Conservation (phyloP, 768 basidiomycete genomes). For the Russula olivacea region DNA sequence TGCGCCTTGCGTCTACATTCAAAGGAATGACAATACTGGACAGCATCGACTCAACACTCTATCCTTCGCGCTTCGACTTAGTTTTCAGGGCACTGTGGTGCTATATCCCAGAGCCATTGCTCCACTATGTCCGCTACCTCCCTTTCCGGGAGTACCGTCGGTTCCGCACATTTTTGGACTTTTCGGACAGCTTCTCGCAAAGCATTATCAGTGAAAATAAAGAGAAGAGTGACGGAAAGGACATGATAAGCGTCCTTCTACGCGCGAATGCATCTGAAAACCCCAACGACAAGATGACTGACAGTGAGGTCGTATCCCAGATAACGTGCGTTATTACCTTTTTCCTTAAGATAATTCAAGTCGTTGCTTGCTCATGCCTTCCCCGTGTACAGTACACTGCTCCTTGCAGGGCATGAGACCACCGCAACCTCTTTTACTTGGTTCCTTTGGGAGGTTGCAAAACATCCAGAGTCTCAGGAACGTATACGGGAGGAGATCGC, state of each 20-base stretch:
- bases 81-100: conserved; percentile 20
- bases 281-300: conserved; percentile 1
- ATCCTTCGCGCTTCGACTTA: conserved; percentile 17
- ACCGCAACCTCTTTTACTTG: conserved; percentile 17
- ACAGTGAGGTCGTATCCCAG: conserved; percentile 13
- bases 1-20: background rate
- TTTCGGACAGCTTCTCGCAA: conserved; percentile 8
- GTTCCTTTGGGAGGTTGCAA: conserved; percentile 24
- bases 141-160: conserved; percentile 21
- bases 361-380: background rate
- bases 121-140: conserved; percentile 21
- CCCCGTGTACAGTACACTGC: conserved; percentile 4
- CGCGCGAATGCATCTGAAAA: conserved; percentile 20
- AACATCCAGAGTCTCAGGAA: conserved; percentile 19
- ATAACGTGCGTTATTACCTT: conserved; percentile 15
- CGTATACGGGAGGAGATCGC: conserved; percentile 22
- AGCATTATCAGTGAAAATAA: conserved; percentile 10
- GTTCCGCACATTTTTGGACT: conserved; percentile 13
- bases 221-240: conserved; percentile 16
- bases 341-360: background rate
- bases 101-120: conserved; percentile 16
- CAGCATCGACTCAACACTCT: conserved; percentile 23
- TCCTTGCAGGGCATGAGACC: conserved; percentile 24
- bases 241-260: conserved; percentile 21
- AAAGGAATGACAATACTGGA: background rate